Conservation (phyloP, 75 land plant genomes). For the Pinus tabuliformis region DNA sequence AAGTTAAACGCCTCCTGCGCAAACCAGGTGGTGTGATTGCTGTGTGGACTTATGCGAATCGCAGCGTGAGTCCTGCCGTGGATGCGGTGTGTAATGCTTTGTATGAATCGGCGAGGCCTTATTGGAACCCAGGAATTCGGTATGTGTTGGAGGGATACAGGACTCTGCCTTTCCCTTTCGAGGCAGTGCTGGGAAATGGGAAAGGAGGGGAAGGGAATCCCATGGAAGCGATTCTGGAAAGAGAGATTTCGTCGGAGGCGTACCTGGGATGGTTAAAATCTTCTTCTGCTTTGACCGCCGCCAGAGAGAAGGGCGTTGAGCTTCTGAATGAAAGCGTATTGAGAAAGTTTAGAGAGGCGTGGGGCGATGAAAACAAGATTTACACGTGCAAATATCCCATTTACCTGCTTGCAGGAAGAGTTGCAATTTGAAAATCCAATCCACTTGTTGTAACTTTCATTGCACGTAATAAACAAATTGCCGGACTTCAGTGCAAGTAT, state of each 20-base stretch:
- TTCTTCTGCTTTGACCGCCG: conserved; percentile 15
- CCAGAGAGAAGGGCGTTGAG: conserved; percentile 18
- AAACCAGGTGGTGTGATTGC: conserved; percentile 31
- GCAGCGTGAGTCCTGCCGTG: conserved; percentile 8
- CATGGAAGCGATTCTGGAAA: not conserved
- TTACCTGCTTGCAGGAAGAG: conserved; percentile 11
- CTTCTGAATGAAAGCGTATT: conserved; percentile 17
- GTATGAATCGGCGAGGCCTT: not conserved
- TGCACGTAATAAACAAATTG: too few species aligned
- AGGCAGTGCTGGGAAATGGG: conserved; percentile 6
- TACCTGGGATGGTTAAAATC: conserved; percentile 18
- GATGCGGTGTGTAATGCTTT: conserved; percentile 8
- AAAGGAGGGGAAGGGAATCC: not conserved
- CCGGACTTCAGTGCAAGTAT: too few species aligned
- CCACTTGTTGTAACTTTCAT: too few species aligned
- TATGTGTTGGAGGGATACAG: conserved; percentile 17
- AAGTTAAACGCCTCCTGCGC: conserved; percentile 17
- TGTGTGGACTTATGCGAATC: conserved; percentile 24
- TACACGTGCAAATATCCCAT: conserved; percentile 15
- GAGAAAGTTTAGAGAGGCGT: conserved; percentile 15
- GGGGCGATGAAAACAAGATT: conserved; percentile 15
- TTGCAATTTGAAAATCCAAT: too few species aligned
- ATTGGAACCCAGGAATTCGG: conserved; percentile 22
- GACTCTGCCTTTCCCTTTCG: conserved; percentile 28
- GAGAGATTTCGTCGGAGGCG: conserved; percentile 8